Evolutionary conservation across 2,329 filamentous ascomycete genomes (phyloP).

Genomic region (Microdochium paspali): DNA sequence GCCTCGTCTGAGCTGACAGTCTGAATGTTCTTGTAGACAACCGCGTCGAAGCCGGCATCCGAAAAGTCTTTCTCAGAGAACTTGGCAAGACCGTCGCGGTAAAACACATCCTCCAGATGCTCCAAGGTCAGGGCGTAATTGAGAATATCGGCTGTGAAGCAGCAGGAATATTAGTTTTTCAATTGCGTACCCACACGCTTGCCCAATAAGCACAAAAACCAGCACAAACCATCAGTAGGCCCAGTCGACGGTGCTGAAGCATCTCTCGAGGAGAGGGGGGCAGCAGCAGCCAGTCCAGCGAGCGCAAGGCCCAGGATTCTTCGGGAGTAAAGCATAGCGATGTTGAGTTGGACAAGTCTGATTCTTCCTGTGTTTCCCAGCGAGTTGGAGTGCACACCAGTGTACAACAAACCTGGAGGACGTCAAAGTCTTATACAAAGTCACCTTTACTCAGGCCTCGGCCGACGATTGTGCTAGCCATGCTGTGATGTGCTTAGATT

Average conservation of each 20-base stretch:
- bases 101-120: conserved; percentile 53
- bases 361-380: too few species aligned
- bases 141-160: conserved; percentile 20
- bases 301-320: background rate
- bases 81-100: conserved; percentile 47
- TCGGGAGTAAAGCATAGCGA: conserved; percentile 1
- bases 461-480: too few species aligned
- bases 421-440: too few species aligned
- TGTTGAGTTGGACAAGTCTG: too few species aligned
- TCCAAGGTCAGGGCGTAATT: conserved; percentile 42
- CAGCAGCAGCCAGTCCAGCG: conserved; percentile 1
- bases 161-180: background rate
- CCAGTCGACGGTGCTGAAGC: background rate
- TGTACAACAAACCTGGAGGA: too few species aligned
- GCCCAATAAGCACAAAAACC: background rate
- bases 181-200: background rate
- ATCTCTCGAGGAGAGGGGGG: background rate
- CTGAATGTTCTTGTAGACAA: conserved; percentile 48
- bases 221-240: conserved; percentile 1
- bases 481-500: too few species aligned
- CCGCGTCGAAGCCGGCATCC: conserved; percentile 36
- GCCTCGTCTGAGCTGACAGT: conserved; percentile 46
- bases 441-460: too few species aligned
- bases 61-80: conserved; percentile 44
- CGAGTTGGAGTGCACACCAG: too few species aligned